A percentile compares a stretch with the other conserved stretches of the same genome.
Conservation (phyloP, 768 basidiomycete species). For the Leccinum variicolor region DNA sequence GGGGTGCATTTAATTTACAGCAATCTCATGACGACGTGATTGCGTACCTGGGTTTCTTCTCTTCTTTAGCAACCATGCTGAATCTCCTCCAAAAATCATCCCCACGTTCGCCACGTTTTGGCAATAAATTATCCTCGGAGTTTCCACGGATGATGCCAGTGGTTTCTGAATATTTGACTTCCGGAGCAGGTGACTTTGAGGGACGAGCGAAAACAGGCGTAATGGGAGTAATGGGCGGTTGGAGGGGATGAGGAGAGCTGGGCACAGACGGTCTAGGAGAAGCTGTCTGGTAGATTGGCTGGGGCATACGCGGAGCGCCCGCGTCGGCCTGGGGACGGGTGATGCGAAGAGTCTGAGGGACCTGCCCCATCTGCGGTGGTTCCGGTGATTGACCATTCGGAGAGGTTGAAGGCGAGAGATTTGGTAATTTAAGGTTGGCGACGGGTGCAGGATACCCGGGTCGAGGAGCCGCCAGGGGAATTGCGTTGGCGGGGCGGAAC, state of each 20-base stretch:
- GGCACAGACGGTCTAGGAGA: slow-evolving; percentile 38
- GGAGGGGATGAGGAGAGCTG: slow-evolving; percentile 66
- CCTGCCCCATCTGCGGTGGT: slow-evolving; percentile 30
- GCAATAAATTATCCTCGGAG: slow-evolving; percentile 63
- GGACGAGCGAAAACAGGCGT: slow-evolving; percentile 75
- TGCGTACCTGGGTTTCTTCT: slow-evolving; percentile 49
- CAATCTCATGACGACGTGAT: background rate
- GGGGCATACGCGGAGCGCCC: slow-evolving; percentile 26
- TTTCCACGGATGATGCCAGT: slow-evolving; percentile 59
- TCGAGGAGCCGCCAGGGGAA: slow-evolving; percentile 62
- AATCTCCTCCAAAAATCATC: slow-evolving; percentile 88
- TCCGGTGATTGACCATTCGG: slow-evolving; percentile 23
- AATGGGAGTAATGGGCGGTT: slow-evolving; percentile 76
- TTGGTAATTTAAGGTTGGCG: slow-evolving; percentile 57
- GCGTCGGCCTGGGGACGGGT: slow-evolving; percentile 17
- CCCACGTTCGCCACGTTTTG: slow-evolving; percentile 66
- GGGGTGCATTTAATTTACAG: background rate
- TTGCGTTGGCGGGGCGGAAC: slow-evolving; percentile 28
- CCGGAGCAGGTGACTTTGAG: slow-evolving; percentile 32
- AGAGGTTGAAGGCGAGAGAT: slow-evolving; percentile 41
- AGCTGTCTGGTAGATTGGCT: slow-evolving; percentile 31
- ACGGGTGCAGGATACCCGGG: slow-evolving; percentile 75
- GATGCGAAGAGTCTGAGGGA: slow-evolving; percentile 24
- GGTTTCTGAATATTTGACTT: slow-evolving; percentile 48
- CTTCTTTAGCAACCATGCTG: slow-evolving; percentile 76